These are phyloP conservation scores for Trichoderma reesei DNA, from an alignment of 495 filamentous ascomycete species.

Conservation along the genomic window DNA sequence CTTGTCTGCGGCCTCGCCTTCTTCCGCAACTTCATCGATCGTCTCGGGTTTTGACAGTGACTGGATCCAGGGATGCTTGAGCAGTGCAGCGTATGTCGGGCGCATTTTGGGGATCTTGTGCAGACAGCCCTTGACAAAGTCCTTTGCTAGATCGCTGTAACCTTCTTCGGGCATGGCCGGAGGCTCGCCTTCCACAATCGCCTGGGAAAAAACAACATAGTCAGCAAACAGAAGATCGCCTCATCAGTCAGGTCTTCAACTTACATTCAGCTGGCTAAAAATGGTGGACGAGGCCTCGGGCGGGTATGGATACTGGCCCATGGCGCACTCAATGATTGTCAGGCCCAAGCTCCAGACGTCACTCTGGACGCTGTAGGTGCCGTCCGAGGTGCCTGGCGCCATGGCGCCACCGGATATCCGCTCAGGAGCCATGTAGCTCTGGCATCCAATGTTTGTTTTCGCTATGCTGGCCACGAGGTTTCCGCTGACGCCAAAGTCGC, in stretches of 20 bases:
- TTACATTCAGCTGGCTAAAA: conserved; percentile 92
- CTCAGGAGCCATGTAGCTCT: conserved; percentile 99
- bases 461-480: conserved; percentile 96
- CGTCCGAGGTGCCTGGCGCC: conserved; percentile 58
- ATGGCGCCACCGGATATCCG: conserved; percentile 80
- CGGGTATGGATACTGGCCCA: conserved; percentile 93
- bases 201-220: conserved; percentile 40
- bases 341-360: conserved; percentile 96
- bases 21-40: conserved; percentile 67
- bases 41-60: conserved; percentile 72
- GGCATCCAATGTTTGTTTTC: conserved; percentile 98
- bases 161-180: conserved; percentile 69
- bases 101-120: conserved; percentile 87
- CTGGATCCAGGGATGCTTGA: conserved; percentile 81
- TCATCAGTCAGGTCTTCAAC: conserved; percentile 29
- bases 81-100: conserved; percentile 81
- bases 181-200: conserved; percentile 92
- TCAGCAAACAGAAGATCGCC: neutral
- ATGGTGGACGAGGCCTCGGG: conserved; percentile 98
- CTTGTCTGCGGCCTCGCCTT: conserved; percentile 37
- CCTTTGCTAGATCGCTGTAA: conserved; percentile 69
- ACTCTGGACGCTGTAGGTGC: conserved; percentile 95
- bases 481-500: conserved; percentile 95
- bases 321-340: conserved; percentile 91
- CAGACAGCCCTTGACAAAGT: conserved; percentile 82